These are phyloP conservation scores for Umbelopsis sp. DNA, from an alignment of 192 early-diverging fungal genomes.

Conservation along the genomic window DNA sequence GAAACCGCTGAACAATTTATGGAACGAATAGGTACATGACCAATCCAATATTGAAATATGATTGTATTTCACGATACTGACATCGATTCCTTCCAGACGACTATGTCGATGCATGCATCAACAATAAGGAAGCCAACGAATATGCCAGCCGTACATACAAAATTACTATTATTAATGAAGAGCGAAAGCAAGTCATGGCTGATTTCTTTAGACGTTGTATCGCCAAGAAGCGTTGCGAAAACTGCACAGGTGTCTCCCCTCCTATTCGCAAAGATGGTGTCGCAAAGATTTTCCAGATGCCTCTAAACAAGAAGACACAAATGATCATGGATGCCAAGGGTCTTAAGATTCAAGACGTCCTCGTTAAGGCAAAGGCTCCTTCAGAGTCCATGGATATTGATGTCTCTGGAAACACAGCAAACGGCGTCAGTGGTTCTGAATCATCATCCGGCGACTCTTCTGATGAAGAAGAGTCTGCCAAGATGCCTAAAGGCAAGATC, in stretches of 20 bases:
- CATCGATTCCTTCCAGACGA: slow-evolving; percentile 24
- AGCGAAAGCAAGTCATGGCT: slow-evolving; percentile 48
- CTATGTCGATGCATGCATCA: slow-evolving; percentile 54
- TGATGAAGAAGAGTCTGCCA: slow-evolving; percentile 25
- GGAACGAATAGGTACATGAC: slow-evolving; percentile 47
- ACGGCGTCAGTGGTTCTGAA: background rate
- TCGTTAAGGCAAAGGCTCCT: background rate
- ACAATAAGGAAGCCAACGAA: slow-evolving; percentile 24
- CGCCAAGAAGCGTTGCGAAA: slow-evolving; percentile 55
- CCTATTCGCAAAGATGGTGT: slow-evolving; percentile 80
- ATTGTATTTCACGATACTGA: background rate
- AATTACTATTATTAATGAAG: slow-evolving; percentile 55
- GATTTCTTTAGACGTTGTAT: slow-evolving; percentile 51
- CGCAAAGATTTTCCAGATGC: slow-evolving; percentile 83
- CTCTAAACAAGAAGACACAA: slow-evolving; percentile 67
- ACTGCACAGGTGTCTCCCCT: slow-evolving; percentile 65
- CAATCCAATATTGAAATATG: background rate
- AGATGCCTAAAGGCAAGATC: slow-evolving; percentile 31
- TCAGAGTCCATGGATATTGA: background rate
- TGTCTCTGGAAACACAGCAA: background rate
- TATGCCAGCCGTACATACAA: slow-evolving; percentile 45
- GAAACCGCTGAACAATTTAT: slow-evolving; percentile 60
- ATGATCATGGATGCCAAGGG: slow-evolving; percentile 59
- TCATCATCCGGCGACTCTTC: slow-evolving; percentile 7
- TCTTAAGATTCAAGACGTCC: slow-evolving; percentile 33